phyloP scores from a whole-genome alignment of 2,329 filamentous ascomycete genomes.

The Aspergillus sp. region DNA sequence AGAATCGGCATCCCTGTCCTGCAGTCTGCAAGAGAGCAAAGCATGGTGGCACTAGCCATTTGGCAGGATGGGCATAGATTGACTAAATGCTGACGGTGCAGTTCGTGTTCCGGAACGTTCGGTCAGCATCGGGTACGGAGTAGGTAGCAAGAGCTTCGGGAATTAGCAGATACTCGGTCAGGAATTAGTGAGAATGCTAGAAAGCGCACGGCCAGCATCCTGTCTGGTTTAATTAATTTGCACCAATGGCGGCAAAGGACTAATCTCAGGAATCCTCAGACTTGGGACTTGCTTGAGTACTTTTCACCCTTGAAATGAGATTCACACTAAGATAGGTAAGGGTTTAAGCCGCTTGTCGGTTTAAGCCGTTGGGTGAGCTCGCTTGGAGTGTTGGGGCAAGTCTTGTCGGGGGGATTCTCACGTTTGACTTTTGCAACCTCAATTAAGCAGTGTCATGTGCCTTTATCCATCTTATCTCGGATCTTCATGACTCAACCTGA shows the following conservation, averaged over 20 bases:
- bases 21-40: not conserved
- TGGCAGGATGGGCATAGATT: not conserved
- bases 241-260: too few species aligned
- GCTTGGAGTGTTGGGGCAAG: not conserved
- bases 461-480: too few species aligned
- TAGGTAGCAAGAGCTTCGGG: too few species aligned
- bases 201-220: too few species aligned
- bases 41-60: not conserved
- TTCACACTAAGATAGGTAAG: not conserved
- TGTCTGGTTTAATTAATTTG: too few species aligned
- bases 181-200: not conserved
- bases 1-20: not conserved
- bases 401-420: too few species aligned
- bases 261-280: too few species aligned
- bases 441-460: too few species aligned
- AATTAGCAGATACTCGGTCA: not conserved
- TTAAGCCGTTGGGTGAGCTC: not conserved
- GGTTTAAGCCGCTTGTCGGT: not conserved
- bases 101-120: not conserved
- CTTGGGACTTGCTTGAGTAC: too few species aligned
- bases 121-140: not conserved
- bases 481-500: too few species aligned
- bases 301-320: too few species aligned
- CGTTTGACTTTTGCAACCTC: too few species aligned
- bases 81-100: not conserved